Evolutionary conservation across 2,329 filamentous ascomycete species (phyloP), one percentile per base, ranked within the genome.

Genomic region (Daldinia sp.): DNA sequence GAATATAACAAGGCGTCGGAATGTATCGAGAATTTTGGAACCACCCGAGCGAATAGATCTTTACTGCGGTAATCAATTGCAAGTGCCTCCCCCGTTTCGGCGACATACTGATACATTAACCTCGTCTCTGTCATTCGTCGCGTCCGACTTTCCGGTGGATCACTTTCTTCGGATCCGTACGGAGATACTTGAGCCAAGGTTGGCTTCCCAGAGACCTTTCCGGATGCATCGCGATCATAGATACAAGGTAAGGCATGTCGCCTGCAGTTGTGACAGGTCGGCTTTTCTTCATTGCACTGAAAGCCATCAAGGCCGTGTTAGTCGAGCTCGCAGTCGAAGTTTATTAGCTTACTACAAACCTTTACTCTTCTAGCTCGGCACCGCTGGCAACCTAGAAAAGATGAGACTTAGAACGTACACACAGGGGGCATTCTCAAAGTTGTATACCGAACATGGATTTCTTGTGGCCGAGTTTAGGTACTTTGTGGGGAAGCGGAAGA

Each of bases 371-470:
- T 61, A 6, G 63, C 19, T 23, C 68, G 63, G 17, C 68, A 70
- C 30, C 68, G 61, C 32, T 68, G 60, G 43, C 68, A 70, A 29
- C 68, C 63, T 63, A 49, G n/a, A 30, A 23, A 21, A 25, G 32
- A 53, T 64, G 4, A 64, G 62, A 51, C 35, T n/a, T 7, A 2
- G 15, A 35, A 49, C 2, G 10, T 21, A 25, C 21, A n/a, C 6
- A 21, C 1, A 23, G 10, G 21, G 1, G 17, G 25, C 17, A 34
- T 21, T 17, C 15, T 17, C 39, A 8, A 32, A 9, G 41, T 17
- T 43, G 11, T 53, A 23, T 64, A 64, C 58, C 67, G 34, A 67
- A 69, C 64, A 69, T 65, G 27, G 67, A 69, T 49, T 70, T 70
- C 49, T 67, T 68, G 25, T 70, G 66, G 15, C 68, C 68, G 1